Evolutionary conservation across 2,329 filamentous ascomycete species (phyloP), one percentile per base, ranked within the genome.

Genomic region (Ceratocystis papillata): DNA sequence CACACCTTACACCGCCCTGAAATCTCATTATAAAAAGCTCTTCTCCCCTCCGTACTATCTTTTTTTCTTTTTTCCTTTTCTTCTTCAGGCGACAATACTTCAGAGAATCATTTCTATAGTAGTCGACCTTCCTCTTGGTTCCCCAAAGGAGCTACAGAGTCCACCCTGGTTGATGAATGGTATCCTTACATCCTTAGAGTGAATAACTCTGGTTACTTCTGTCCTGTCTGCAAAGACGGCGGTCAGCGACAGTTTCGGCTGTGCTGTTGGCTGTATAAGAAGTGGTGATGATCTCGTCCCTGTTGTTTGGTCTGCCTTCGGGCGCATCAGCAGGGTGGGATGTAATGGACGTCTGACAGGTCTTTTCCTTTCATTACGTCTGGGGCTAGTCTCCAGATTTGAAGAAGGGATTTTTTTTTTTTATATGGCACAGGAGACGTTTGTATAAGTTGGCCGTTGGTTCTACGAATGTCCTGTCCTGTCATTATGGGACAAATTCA

Each of bases 71-170:
- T 60, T 45, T 63, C 53, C 61, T 62, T 68, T 68, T 68, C 67
- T 68, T 68, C 67, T 68, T 64, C 60, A 66, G 67, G 67, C 64
- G 67, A 68, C 67, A 68, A 68, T 68, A 68, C 67, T 68, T 68
- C 67, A 65, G 78, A 90, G 89, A 92, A 93, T 93, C 89, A 90
- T 89, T 95, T 96, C 88, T 96, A 92, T 91, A 96, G 90, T 92
- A 87, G 83, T 89, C 86, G 86, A 91, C 88, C 83, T 67, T 82
- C 83, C 86, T 90, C 89, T 94, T 87, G 90, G 86, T 87, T 93
- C 84, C 85, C 85, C 83, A 91, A 83, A 88, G 82, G 82, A 96
- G 91, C 89, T 84, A 90, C 88, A 93, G 87, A 90, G 84, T 85
- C 85, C 84, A 93, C 86, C 88, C 89, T 90, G 89, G 89, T 88